Evolutionary conservation across 176 grass and related monocot genomes (phyloP).

Genomic region (Oryza nivara): DNA sequence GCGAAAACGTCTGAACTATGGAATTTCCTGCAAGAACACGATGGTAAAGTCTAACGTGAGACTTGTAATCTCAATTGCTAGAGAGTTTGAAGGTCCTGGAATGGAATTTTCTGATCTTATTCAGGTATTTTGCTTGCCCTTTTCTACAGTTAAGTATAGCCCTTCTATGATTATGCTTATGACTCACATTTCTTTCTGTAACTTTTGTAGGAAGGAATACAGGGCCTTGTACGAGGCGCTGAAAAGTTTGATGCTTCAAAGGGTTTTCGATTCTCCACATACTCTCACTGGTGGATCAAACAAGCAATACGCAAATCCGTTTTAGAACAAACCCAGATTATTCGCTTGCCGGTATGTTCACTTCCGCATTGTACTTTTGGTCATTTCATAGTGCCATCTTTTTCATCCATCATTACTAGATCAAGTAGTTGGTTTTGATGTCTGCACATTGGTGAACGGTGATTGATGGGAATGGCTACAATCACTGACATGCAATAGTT

Average conservation of each 20-base stretch:
- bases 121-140: conserved; percentile 59
- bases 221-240: conserved; percentile 67
- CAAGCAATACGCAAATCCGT: conserved; percentile 86
- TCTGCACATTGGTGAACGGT: conserved; percentile 6
- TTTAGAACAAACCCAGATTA: conserved; percentile 68
- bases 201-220: conserved; percentile 72
- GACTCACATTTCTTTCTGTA: conserved; percentile 29
- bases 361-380: conserved; percentile 1
- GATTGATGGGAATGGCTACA: not conserved
- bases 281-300: conserved; percentile 96
- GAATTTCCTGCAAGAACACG: conserved; percentile 69
- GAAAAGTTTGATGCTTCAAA: conserved; percentile 92
- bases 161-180: not conserved
- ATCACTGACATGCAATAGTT: not conserved
- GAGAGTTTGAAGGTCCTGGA: conserved; percentile 57
- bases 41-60: conserved; percentile 88
- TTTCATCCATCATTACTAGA: not conserved
- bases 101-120: conserved; percentile 79
- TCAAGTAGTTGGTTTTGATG: not conserved
- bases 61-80: conserved; percentile 93
- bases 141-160: not conserved
- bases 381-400: not conserved
- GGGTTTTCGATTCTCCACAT: conserved; percentile 97
- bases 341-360: conserved; percentile 75
- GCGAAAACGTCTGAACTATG: conserved; percentile 60